Percentiles rank a stretch among this genome's conserved stretches.
Conservation (phyloP, 768 basidiomycete genomes). For the Rhizopogon rudus region DNA sequence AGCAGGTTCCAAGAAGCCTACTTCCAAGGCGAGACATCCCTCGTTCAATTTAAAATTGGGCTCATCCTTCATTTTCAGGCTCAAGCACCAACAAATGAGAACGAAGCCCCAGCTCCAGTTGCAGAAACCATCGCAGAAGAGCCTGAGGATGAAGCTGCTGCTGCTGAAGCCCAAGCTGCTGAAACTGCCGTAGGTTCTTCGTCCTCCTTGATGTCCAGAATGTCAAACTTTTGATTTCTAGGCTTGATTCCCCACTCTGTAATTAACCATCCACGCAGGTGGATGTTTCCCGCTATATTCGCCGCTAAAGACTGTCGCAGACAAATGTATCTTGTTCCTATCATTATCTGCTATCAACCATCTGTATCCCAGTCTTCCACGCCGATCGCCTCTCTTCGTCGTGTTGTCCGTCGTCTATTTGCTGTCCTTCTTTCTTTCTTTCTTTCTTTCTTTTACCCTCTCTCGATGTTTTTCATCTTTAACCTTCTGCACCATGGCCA, state of each 20-base stretch:
- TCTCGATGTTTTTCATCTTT: constrained; percentile 12
- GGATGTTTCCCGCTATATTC: constrained; percentile 11
- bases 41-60: neutral
- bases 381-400: constrained; percentile 10
- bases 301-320: constrained; percentile 16
- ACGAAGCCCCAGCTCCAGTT: constrained; percentile 33
- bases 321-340: constrained; percentile 28
- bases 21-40: constrained; percentile 45
- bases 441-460: constrained; percentile 17
- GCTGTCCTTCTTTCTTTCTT: constrained; percentile 11
- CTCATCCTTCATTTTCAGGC: constrained; percentile 14
- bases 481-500: constrained; percentile 6
- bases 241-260: constrained; percentile 16
- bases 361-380: constrained; percentile 18
- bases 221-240: constrained; percentile 1
- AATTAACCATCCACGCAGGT: constrained; percentile 9
- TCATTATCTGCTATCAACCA: constrained; percentile 28
- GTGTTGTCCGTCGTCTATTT: constrained; percentile 11
- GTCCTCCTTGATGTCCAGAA: neutral
- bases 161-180: constrained; percentile 31
- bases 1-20: constrained; percentile 58
- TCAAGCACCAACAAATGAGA: constrained; percentile 32
- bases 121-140: constrained; percentile 56
- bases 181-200: constrained; percentile 18
- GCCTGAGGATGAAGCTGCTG: constrained; percentile 38